Evolutionary conservation across 352 stramenopile species (phyloP), one percentile per base, ranked within the genome.

Genomic region (Elongisporangium undulatum): DNA sequence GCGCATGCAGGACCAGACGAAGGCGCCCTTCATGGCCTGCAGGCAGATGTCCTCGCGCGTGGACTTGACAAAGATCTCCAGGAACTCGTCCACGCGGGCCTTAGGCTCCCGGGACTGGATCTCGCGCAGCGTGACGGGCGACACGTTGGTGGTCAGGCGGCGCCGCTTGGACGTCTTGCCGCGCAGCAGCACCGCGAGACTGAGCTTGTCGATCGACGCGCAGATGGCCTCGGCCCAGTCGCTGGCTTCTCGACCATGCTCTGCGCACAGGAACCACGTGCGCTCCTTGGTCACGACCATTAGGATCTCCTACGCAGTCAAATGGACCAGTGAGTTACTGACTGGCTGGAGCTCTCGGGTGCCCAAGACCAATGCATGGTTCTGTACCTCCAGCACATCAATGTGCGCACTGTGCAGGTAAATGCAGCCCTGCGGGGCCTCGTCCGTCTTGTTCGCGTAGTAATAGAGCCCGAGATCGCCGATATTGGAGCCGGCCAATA

Each of bases 211-310:
- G 23, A 91, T 89, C 10, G 81, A 67, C 7, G 19, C 57, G 59
- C 81, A 87, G 53, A 91, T 82, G 22, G 68, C 69, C 38, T 89
- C 77, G 16, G 72, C 69, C 83, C 84, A 93, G 38, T 90, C 77
- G 29, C 58, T 75, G 8, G 81, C 81, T 3, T 87, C 81, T 9
- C 71, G 74, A 1, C 65, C 71, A 45, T 80, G 63, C 26, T 86
- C 75, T 3, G 81, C 81, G 34, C 84, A 93, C 19, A 93, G 70
- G 56, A 91, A 93, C 84, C 81, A 93, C 56, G 81, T 91, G 64
- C 88, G 83, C 66, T 90, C 79, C 16, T 75, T 71, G 41, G 81
- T 86, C 24, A 89, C 71, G 41, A 93, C 76, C 76, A 90, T 91
- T 57, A 92, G 51, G 16, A 92, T 79, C 58, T 92, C 83, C 54